Conservation (phyloP, 306 rosid species). For the Oxytropis ochrocephala region DNA sequence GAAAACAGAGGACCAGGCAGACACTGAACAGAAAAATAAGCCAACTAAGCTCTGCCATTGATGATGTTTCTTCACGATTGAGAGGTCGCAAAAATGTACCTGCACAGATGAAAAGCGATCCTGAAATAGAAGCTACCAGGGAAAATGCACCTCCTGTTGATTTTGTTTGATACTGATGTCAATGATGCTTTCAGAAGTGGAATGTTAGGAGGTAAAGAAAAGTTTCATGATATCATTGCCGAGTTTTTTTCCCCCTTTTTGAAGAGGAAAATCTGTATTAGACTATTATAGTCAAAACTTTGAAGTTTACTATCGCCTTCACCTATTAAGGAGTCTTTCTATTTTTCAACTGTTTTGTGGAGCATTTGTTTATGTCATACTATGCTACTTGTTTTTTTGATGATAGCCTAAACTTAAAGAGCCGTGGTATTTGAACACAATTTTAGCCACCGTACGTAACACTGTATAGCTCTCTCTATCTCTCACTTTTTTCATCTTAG, state of each 20-base stretch:
- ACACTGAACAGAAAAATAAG: constrained; percentile 75
- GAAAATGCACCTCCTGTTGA: neutral
- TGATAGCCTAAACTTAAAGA: too few relatives aligned
- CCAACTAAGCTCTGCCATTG: constrained; percentile 86
- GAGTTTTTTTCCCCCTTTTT: neutral
- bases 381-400: too few relatives aligned
- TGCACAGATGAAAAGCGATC: constrained; percentile 52
- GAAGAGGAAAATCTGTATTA: neutral
- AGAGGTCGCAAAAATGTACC: constrained; percentile 73
- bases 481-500: too few relatives aligned
- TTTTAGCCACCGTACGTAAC: too few relatives aligned
- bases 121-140: constrained; percentile 67
- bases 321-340: too few relatives aligned
- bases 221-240: neutral
- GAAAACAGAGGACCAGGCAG: constrained; percentile 70
- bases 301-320: neutral
- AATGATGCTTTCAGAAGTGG: constrained; percentile 10
- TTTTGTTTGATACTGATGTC: neutral
- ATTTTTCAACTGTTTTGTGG: too few relatives aligned
- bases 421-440: too few relatives aligned
- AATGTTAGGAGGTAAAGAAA: neutral
- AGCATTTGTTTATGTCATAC: too few relatives aligned
- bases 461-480: too few relatives aligned
- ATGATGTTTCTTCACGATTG: constrained; percentile 82
- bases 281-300: neutral